A percentile compares a stretch with the other conserved stretches of the same genome.
phyloP scores from a whole-genome alignment of 495 filamentous ascomycete species.

The Aspergillus nanangensis region DNA sequence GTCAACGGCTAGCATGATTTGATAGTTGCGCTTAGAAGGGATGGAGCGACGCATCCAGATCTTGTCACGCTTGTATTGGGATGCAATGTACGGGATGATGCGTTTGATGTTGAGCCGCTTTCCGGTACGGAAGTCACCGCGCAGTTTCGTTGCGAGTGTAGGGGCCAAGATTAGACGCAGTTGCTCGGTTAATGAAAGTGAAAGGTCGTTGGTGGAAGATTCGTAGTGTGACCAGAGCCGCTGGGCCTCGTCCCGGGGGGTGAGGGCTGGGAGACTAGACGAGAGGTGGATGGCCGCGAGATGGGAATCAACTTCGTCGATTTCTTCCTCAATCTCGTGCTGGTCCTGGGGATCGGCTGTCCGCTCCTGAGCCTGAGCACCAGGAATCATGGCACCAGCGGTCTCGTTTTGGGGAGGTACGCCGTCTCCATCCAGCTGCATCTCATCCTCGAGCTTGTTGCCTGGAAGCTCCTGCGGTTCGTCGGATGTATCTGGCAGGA shows the following conservation, averaged over 20 bases:
- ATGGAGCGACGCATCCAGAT: constrained; percentile 97
- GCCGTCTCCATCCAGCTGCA: constrained; percentile 39
- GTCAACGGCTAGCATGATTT: constrained; percentile 95
- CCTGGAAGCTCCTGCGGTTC: constrained; percentile 49
- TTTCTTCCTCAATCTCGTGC: constrained; percentile 51
- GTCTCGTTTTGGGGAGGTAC: constrained; percentile 38
- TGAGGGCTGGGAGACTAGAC: constrained; percentile 32
- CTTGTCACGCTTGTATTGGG: constrained; percentile 96
- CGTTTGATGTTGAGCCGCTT: constrained; percentile 98
- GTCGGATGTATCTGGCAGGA: constrained; percentile 55
- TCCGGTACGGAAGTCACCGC: constrained; percentile 94
- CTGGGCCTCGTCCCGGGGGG: constrained; percentile 58
- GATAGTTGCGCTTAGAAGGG: constrained; percentile 88
- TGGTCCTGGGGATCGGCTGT: constrained; percentile 30
- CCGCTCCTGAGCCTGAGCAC: constrained; percentile 29
- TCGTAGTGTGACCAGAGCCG: constrained; percentile 84
- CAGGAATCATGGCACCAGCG: constrained; percentile 38
- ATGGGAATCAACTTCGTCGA: constrained; percentile 68
- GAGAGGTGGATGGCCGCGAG: constrained; percentile 69
- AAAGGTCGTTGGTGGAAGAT: constrained; percentile 74
- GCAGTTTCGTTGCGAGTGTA: constrained; percentile 91
- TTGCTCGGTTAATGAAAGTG: constrained; percentile 83
- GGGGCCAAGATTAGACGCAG: constrained; percentile 93
- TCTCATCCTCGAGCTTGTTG: constrained; percentile 43
- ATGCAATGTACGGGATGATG: constrained; percentile 98